phyloP scores from a whole-genome alignment of 2,329 filamentous ascomycete genomes.

The Corynespora cassiicola region DNA sequence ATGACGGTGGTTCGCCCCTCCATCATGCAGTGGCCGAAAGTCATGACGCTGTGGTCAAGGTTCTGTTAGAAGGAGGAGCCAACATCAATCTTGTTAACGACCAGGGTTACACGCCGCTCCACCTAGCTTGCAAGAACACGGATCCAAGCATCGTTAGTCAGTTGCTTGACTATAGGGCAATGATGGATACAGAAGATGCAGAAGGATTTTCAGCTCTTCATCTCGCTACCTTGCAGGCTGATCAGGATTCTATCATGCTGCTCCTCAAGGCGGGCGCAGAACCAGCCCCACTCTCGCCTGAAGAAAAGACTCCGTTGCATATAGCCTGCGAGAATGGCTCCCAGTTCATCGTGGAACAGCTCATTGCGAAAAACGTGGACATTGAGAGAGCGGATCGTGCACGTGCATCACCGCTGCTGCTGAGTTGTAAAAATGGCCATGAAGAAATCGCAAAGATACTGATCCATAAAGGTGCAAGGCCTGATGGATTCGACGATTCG shows the following conservation, averaged over 20 bases:
- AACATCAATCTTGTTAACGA: not conserved
- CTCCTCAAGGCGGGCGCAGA: not conserved
- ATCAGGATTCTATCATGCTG: not conserved
- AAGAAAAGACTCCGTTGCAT: too few relatives aligned
- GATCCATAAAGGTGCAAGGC: too few relatives aligned
- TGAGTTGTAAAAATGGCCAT: slow-evolving; percentile 1
- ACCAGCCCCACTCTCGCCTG: not conserved
- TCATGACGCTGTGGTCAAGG: slow-evolving; percentile 1
- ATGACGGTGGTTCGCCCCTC: not conserved
- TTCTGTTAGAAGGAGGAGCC: slow-evolving; percentile 1
- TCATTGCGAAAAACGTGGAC: slow-evolving; percentile 1
- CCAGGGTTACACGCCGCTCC: slow-evolving; percentile 1
- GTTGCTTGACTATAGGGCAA: slow-evolving; percentile 1
- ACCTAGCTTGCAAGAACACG: not conserved
- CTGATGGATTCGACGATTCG: too few relatives aligned
- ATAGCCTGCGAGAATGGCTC: slow-evolving; percentile 1
- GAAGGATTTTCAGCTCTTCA: slow-evolving; percentile 1
- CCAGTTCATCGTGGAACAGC: slow-evolving; percentile 1
- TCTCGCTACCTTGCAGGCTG: not conserved
- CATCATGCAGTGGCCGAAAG: slow-evolving; percentile 1
- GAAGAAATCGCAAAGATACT: too few relatives aligned
- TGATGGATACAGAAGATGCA: not conserved
- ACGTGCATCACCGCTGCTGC: not conserved
- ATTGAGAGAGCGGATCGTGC: not conserved
- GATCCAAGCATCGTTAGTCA: not conserved